Base-by-base conservation (phyloP, 441 rosid genomes). In the Adansonia gregorii region DNA sequence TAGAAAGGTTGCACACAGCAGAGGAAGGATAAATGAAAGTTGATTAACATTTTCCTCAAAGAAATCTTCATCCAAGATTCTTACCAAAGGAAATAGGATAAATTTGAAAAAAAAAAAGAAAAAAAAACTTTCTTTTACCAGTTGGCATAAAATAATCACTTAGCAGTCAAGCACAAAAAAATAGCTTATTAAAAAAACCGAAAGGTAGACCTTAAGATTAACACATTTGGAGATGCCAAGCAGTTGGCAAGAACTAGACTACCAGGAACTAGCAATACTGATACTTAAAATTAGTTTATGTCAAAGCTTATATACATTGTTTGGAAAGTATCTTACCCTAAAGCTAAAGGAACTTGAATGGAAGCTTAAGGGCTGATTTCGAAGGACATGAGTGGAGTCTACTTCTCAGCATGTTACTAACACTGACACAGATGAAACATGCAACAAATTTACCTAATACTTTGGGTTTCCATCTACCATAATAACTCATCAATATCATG, bases 21-120 rank as follows among this genome's bases (percentile, higher is more conserved):
- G 49, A 74, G 15, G 19, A 56, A 70, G 52, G 61, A 67, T n/a
- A 64, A 45, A 17, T n/a, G 56, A 19, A 46, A 72, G 15, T 39
- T 51, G 17, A 49, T 39, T 64, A 17, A 39, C n/a, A 6, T n/a
- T 17, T 76, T 55, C 43, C 61, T 68, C 60, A 67, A 31, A 67
- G 64, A 52, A 67, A 78, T 66, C 48, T 35, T 73, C 19, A 41
- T 75, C 51, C 63, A 24, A 51, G 20, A 35, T 54, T 66, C 54
- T 31, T 39, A 39, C 45, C 3, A 35, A 64, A 51, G 72, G 27
- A 54, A 67, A 51, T 51, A 64, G 48, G 61, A 17, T 63, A 35
- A 74, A 63, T 61, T 61, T 74, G 59, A n/a, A 54, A 54, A 46
- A 9, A 9, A n/a, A 63, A 11, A 9, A n/a, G 27, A 11, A 31